Evolutionary conservation across 169 alveolate species (phyloP).

Genomic region (Eimeria zaria): DNA sequence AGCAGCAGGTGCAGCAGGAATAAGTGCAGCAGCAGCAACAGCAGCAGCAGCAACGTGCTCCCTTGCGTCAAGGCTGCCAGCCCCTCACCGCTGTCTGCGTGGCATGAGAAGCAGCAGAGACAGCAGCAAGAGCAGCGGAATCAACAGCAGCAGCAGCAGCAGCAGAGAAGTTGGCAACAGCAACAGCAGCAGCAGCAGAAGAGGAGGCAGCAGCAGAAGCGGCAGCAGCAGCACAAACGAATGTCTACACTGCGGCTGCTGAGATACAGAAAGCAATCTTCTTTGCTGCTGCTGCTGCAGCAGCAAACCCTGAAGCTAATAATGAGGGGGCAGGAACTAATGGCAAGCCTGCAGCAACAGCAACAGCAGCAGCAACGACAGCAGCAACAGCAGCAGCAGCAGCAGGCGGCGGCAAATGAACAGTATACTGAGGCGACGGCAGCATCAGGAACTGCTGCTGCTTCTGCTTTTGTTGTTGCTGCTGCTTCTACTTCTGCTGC

Average conservation of each 20-base stretch:
- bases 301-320: slow-evolving; percentile 23
- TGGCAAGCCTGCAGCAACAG: neutral
- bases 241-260: neutral
- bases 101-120: neutral
- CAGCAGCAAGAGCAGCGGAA: neutral
- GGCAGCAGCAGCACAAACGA: slow-evolving; percentile 30
- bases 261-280: neutral
- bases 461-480: neutral
- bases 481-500: neutral
- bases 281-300: slow-evolving; percentile 23
- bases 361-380: slow-evolving; percentile 43
- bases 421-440: neutral
- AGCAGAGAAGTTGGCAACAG: neutral
- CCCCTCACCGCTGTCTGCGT: neutral
- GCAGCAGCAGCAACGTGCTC: neutral
- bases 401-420: neutral
- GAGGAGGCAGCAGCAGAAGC: slow-evolving; percentile 2
- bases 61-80: neutral
- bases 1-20: neutral
- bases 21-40: slow-evolving; percentile 7
- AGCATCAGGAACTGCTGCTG: neutral
- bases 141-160: neutral
- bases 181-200: neutral
- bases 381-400: slow-evolving; percentile 20
- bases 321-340: neutral